Percentiles rank a stretch among this genome's conserved stretches.
phyloP scores from a whole-genome alignment of 2,329 filamentous ascomycete species.

The Daldinia sp. region DNA sequence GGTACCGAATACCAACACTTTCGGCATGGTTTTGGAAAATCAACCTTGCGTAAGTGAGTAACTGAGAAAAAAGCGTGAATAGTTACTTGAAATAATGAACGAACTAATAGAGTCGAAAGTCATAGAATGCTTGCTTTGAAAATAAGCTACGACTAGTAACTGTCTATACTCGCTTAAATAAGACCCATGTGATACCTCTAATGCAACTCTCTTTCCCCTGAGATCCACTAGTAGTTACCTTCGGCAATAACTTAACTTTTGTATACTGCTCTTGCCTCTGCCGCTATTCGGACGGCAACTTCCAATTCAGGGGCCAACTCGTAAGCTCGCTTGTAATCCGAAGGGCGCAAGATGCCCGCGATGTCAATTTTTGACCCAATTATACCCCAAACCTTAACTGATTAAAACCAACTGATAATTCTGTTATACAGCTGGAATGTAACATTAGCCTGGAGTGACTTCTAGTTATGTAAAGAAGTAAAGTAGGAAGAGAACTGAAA shows the following conservation, averaged over 20 bases:
- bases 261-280: not conserved
- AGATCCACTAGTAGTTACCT: not conserved
- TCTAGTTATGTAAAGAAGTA: not conserved
- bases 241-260: not conserved
- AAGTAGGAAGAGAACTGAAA: not conserved
- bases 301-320: not conserved
- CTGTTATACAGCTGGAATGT: no score
- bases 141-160: not conserved
- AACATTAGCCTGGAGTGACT: not conserved
- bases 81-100: not conserved
- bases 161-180: not conserved
- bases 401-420: not conserved
- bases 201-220: not conserved
- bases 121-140: not conserved
- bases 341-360: not conserved
- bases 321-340: not conserved
- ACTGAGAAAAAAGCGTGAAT: not conserved
- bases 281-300: not conserved
- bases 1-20: conserved; percentile 52
- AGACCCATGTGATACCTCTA: not conserved
- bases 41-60: not conserved
- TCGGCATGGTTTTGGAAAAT: conserved; percentile 40
- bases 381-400: not conserved
- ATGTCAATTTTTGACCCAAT: not conserved
- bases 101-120: not conserved